Base-by-base conservation (phyloP, 257 asterid species). In the Agastache rugosa region DNA sequence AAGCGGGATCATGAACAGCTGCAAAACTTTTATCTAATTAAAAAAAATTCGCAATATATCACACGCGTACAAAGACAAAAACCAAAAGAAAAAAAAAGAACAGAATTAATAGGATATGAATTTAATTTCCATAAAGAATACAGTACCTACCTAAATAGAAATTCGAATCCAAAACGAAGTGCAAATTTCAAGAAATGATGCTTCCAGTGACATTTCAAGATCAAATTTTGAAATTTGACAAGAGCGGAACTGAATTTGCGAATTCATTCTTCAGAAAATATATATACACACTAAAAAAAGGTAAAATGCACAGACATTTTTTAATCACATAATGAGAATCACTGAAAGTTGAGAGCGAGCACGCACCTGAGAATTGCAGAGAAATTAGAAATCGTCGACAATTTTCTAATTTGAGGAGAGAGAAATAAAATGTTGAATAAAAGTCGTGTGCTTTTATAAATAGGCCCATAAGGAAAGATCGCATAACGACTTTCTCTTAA, bases 321-420 rank as follows among this genome's bases (percentile, higher is more conserved):
- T 31, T 64, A 56, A 73, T 41, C 58, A 42, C 69, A 55, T 27
- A 2, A 14, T n/a, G 19, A 22, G 51, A 58, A 22, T 35, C 23
- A 63, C 17, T 55, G 60, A 35, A 67, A 16, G 31, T 45, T 63
- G 74, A 67, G 72, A 75, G 44, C 10, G 72, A 15, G 59, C 14
- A 71, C 81, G 56, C n/a, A 76, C 80, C 80, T 69, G 71, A 15
- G 59, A 72, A 64, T 66, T 58, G 63, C 63, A 58, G 80, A 34
- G 42, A 47, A 63, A 75, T 37, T 48, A 34, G 45, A 31, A 34
- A 63, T 63, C 22, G 79, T 60, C 56, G 34, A 44, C 34, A 73
- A 58, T 54, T 63, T 70, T 73, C 74, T 60, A 64, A 61, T 63
- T 50, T 50, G 75, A 60, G 75, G 74, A 63, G 55, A 31, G 34